phyloP scores from a whole-genome alignment of 1,284 basidiomycete genomes.

The Cryptococcus maquisensis region DNA sequence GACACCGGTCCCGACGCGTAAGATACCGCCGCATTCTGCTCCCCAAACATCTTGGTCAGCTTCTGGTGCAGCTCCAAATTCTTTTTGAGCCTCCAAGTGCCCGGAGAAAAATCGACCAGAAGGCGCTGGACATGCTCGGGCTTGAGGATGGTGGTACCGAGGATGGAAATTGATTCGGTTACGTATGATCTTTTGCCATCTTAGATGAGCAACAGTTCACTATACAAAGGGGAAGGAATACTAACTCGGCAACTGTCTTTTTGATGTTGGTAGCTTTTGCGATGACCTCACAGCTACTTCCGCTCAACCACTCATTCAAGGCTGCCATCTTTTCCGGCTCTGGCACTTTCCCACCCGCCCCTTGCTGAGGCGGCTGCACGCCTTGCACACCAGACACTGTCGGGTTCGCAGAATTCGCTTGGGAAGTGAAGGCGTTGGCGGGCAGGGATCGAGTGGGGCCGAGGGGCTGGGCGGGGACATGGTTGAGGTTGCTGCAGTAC shows the following conservation, averaged over 20 bases:
- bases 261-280: no score
- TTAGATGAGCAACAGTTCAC: background rate
- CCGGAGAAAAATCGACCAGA: no score
- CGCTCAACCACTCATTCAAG: background rate
- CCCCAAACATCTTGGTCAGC: no score
- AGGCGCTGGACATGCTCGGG: no score
- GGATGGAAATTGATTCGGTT: background rate
- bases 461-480: background rate
- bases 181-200: background rate
- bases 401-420: background rate
- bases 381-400: background rate
- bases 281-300: no score
- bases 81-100: no score
- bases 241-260: background rate
- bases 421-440: no score
- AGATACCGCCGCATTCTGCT: background rate
- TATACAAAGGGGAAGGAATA: no score
- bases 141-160: background rate
- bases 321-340: background rate
- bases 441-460: no score
- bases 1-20: background rate
- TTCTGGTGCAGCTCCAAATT: no score
- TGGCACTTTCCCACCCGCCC: background rate
- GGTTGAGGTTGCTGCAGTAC: conserved; percentile 10
- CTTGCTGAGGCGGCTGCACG: background rate